phyloP scores from a whole-genome alignment of 73 alveolate species.

The Diophrys sp. region DNA sequence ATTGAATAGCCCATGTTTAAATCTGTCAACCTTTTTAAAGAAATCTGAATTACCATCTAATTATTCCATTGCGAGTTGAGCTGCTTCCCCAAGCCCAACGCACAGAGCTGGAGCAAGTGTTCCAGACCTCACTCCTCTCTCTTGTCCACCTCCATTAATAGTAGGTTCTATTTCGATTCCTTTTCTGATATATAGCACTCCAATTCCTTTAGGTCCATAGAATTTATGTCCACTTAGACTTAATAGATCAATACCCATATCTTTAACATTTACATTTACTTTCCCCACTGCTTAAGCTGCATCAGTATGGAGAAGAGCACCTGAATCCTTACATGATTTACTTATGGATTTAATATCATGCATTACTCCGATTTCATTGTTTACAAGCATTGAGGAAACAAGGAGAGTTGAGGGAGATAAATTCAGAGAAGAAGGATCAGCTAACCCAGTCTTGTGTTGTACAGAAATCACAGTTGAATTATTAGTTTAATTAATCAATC shows the following conservation, averaged over 20 bases:
- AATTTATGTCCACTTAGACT: slow-evolving; percentile 85
- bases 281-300: slow-evolving; percentile 92
- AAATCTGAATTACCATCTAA: slow-evolving; percentile 80
- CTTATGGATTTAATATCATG: slow-evolving; percentile 91
- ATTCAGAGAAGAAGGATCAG: too few relatives aligned
- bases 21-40: slow-evolving; percentile 51
- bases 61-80: slow-evolving; percentile 70
- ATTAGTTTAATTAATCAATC: too few relatives aligned
- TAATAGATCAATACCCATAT: slow-evolving; percentile 58
- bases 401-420: too few relatives aligned
- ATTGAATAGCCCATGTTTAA: slow-evolving; percentile 35
- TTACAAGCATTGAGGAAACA: slow-evolving; percentile 89
- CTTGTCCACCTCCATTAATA: slow-evolving; percentile 94
- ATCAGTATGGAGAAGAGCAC: slow-evolving; percentile 84
- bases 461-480: too few relatives aligned
- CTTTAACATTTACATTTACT: slow-evolving; percentile 69
- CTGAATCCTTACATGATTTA: slow-evolving; percentile 73
- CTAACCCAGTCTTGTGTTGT: too few relatives aligned
- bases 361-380: slow-evolving; percentile 97
- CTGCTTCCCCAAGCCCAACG: slow-evolving; percentile 92
- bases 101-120: slow-evolving; percentile 74
- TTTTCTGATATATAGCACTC: slow-evolving; percentile 82
- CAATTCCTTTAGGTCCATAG: slow-evolving; percentile 95
- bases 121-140: slow-evolving; percentile 93
- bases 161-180: slow-evolving; percentile 73